These are phyloP conservation scores for Botrytis porri DNA, from an alignment of 2,329 filamentous ascomycete species.

Conservation along the genomic window DNA sequence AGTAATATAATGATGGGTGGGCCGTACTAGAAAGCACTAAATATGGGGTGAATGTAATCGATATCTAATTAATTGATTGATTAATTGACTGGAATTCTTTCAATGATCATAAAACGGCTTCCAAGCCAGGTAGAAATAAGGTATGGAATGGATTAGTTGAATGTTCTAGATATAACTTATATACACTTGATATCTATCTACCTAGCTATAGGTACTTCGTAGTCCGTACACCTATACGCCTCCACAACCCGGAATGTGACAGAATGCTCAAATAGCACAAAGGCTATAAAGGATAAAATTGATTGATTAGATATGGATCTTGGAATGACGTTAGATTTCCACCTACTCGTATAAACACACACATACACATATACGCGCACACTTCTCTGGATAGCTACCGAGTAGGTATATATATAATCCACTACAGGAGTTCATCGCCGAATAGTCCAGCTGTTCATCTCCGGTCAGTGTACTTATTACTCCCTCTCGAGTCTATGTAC, in stretches of 20 bases:
- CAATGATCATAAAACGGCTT: neutral
- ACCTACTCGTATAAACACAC: neutral
- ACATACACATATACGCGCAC: neutral
- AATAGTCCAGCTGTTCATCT: neutral
- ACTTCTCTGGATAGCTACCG: neutral
- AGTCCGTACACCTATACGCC: neutral
- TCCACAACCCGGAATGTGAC: neutral
- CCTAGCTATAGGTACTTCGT: too few species aligned
- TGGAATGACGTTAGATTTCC: neutral
- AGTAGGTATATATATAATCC: too few species aligned
- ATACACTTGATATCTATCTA: neutral
- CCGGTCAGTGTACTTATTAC: neutral
- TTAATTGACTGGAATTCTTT: neutral
- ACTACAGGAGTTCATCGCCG: neutral
- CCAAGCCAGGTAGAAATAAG: neutral
- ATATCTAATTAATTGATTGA: neutral
- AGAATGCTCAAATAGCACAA: neutral
- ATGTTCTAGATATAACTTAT: neutral
- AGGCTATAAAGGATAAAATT: neutral
- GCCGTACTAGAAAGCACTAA: neutral
- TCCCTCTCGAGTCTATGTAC: neutral
- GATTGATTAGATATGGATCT: neutral
- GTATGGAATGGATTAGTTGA: neutral
- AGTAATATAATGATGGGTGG: neutral
- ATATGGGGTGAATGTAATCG: neutral